Conservation (phyloP, 257 asterid genomes). For the Nicotiana tomentosiformis region DNA sequence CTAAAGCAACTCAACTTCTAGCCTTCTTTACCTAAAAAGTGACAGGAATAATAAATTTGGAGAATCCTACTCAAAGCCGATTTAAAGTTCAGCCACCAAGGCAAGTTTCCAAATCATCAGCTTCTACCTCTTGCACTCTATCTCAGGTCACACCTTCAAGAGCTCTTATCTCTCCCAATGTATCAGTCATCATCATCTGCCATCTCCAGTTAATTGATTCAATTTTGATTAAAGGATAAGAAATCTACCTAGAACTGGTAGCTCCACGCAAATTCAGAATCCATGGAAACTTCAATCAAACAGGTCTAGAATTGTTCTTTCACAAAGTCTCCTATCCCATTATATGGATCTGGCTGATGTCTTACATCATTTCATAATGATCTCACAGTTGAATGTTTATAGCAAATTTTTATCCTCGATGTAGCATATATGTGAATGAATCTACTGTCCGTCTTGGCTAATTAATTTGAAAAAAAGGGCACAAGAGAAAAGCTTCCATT, state of each 20-base stretch:
- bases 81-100: not conserved
- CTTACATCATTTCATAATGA: not conserved
- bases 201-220: not conserved
- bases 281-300: not conserved
- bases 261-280: not conserved
- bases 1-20: not conserved
- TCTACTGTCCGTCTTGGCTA: not conserved
- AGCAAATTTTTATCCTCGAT: not conserved
- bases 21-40: not conserved
- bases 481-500: not conserved
- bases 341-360: not conserved
- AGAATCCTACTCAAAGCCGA: not conserved
- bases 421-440: not conserved
- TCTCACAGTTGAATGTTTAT: not conserved
- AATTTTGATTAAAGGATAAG: not conserved
- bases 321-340: not conserved
- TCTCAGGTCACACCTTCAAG: not conserved
- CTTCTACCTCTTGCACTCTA: not conserved
- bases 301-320: not conserved
- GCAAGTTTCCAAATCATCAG: not conserved
- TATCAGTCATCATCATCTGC: not conserved
- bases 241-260: not conserved
- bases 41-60: not conserved
- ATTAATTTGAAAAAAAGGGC: not conserved
- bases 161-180: slow-evolving; percentile 1